Evolutionary conservation across 805 yeast species (phyloP).

Genomic region (Clavispora santaluciae): DNA sequence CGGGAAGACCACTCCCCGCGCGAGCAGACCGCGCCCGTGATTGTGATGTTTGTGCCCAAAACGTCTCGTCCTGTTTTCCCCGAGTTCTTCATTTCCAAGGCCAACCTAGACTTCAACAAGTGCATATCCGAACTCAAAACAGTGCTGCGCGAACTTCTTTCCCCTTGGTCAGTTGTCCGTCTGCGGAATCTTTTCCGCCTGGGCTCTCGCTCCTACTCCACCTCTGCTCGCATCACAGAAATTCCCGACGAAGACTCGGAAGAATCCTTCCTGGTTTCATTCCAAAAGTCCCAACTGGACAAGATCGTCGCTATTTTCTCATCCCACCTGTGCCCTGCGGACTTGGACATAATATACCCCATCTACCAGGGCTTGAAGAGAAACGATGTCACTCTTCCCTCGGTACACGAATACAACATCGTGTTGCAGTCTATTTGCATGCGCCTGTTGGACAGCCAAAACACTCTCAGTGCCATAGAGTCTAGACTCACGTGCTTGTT

Average conservation of each 20-base stretch:
- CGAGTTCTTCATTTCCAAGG: slow-evolving; percentile 26
- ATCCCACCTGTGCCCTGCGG: slow-evolving; percentile 14
- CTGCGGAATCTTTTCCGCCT: slow-evolving; percentile 5
- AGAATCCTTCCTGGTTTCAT: slow-evolving; percentile 16
- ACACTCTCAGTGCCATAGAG: slow-evolving; percentile 41
- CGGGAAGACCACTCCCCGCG: slow-evolving; percentile 10
- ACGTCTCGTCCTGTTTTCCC: slow-evolving; percentile 4
- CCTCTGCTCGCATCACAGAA: slow-evolving; percentile 2
- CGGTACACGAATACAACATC: slow-evolving; percentile 47
- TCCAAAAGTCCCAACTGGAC: slow-evolving; percentile 17
- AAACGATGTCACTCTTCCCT: slow-evolving; percentile 41
- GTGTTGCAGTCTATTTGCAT: slow-evolving; percentile 50
- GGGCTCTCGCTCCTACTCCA: slow-evolving; percentile 8
- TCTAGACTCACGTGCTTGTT: slow-evolving; percentile 56
- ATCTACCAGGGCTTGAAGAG: slow-evolving; percentile 38
- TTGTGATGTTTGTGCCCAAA: slow-evolving; percentile 8
- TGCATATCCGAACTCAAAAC: slow-evolving; percentile 22
- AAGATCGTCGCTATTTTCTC: slow-evolving; percentile 17
- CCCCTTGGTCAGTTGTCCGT: slow-evolving; percentile 18
- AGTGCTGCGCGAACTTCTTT: slow-evolving; percentile 17
- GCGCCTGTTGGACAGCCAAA: slow-evolving; percentile 40
- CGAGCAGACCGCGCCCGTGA: slow-evolving; percentile 3
- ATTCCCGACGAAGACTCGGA: slow-evolving; percentile 1
- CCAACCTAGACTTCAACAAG: slow-evolving; percentile 26
- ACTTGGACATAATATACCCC: slow-evolving; percentile 34